Percentiles rank a stretch among this genome's conserved stretches.
These are phyloP conservation scores for Tricholoma saponaceum DNA, from an alignment of 768 basidiomycete genomes.

Conservation along the genomic window DNA sequence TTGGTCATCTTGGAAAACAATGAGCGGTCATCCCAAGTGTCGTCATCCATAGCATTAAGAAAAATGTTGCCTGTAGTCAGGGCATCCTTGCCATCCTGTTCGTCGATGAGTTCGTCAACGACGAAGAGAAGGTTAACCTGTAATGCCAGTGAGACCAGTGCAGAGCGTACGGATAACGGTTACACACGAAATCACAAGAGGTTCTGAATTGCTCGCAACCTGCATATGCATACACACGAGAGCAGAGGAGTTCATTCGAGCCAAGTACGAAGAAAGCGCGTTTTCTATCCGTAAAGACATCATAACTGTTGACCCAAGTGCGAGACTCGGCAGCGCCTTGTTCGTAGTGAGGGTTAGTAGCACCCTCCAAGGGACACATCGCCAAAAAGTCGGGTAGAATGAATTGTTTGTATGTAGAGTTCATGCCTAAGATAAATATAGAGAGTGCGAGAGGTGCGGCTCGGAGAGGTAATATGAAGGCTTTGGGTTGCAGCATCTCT, in stretches of 20 bases:
- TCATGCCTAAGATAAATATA: slow-evolving; percentile 14
- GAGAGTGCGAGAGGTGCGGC: not conserved
- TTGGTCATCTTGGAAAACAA: slow-evolving; percentile 54
- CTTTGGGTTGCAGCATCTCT: not conserved
- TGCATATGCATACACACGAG: slow-evolving; percentile 58
- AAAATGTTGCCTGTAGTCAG: slow-evolving; percentile 48
- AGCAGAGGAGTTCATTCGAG: slow-evolving; percentile 56
- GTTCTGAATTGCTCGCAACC: slow-evolving; percentile 54
- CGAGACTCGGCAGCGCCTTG: slow-evolving; percentile 53
- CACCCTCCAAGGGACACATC: slow-evolving; percentile 41
- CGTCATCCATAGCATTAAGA: slow-evolving; percentile 47
- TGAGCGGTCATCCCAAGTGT: slow-evolving; percentile 52
- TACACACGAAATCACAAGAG: slow-evolving; percentile 54
- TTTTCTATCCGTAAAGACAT: slow-evolving; percentile 55
- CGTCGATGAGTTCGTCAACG: slow-evolving; percentile 67
- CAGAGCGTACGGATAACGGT: not conserved
- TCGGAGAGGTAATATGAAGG: slow-evolving; percentile 1
- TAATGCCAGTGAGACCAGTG: not conserved
- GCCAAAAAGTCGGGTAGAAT: slow-evolving; percentile 54
- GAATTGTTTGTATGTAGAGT: slow-evolving; percentile 30
- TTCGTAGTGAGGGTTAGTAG: slow-evolving; percentile 54
- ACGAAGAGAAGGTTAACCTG: slow-evolving; percentile 61
- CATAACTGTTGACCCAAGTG: slow-evolving; percentile 58
- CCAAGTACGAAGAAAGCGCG: slow-evolving; percentile 62
- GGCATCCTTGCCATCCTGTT: slow-evolving; percentile 55